Conservation (phyloP, 306 rosid species). For the Bauhinia variegata region DNA sequence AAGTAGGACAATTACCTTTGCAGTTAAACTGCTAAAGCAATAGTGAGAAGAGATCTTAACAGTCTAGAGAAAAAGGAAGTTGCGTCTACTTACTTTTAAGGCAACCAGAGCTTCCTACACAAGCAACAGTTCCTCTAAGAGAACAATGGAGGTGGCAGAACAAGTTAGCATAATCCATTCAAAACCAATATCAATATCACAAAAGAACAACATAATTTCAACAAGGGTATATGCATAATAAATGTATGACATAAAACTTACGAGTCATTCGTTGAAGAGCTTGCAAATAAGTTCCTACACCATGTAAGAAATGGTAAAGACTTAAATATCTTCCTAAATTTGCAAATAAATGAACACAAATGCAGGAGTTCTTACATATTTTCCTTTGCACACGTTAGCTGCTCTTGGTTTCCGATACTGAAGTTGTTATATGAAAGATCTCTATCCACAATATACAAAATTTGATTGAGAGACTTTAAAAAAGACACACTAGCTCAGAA, state of each 20-base stretch:
- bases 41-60: too few relatives aligned
- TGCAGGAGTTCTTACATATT: conserved; percentile 33
- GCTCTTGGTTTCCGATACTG: background rate
- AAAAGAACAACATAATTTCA: too few relatives aligned
- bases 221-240: background rate
- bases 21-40: too few relatives aligned
- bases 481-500: too few relatives aligned
- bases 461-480: background rate
- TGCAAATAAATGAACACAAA: background rate
- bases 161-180: conserved; percentile 23
- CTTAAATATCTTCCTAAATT: background rate
- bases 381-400: conserved; percentile 19
- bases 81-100: conserved; percentile 27
- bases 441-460: conserved; percentile 22
- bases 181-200: too few relatives aligned
- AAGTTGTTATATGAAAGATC: conserved; percentile 55
- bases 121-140: conserved; percentile 33
- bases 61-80: too few relatives aligned
- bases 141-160: conserved; percentile 6
- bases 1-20: too few relatives aligned
- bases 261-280: conserved; percentile 44
- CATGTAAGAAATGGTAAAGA: background rate
- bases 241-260: conserved; percentile 28
- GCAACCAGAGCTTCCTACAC: conserved; percentile 28
- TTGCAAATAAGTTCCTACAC: conserved; percentile 49